Evolutionary conservation across 78 protist species (phyloP), one percentile per base, ranked within the genome.

Genomic region (Salpingoeca rosetta): DNA sequence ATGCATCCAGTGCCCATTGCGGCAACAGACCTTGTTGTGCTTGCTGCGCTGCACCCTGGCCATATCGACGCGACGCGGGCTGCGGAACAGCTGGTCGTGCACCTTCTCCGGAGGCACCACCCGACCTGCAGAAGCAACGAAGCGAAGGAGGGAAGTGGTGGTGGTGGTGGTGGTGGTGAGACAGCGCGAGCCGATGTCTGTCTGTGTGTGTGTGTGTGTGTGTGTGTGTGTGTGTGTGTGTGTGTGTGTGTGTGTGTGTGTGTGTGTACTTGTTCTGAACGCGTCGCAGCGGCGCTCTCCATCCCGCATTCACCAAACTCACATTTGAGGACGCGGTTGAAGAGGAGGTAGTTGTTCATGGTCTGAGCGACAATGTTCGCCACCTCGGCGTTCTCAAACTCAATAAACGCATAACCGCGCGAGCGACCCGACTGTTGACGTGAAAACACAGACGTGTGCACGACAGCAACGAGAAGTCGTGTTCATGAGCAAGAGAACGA

Each of bases 291-390:
- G n/a, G n/a, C n/a, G n/a, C n/a, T n/a, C n/a, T n/a, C n/a, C n/a
- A n/a, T n/a, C n/a, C n/a, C n/a, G n/a, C n/a, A n/a, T n/a, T n/a
- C n/a, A n/a, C n/a, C n/a, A n/a, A 42, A 44, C 11, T 72, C 28
- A 80, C 85, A 83, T 0, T 36, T 24, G 22, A 90, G 88, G 12
- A 84, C 0, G 1, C 77, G 81, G 43, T 24, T 74, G 86, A 84
- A 86, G 80, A 91, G 42, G 35, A 91, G 81, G 85, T 93, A 93
- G 75, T 90, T 90, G 80, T 91, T 74, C 96, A 93, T 93, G 17
- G 94, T 36, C 78, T 91, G 81, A 2, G 90, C 91, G 11, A 91
- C 96, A 31, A 88, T 84, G 44, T 83, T 22, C 1, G 96, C 96
- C 28, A 91, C 94, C 36, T 86, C 92, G 22, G 44, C n/a, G 84